A percentile compares a stretch with the other conserved stretches of the same genome.
These are phyloP conservation scores for Pythium utonaiense DNA, from an alignment of 352 stramenopile genomes.

Conservation along the genomic window DNA sequence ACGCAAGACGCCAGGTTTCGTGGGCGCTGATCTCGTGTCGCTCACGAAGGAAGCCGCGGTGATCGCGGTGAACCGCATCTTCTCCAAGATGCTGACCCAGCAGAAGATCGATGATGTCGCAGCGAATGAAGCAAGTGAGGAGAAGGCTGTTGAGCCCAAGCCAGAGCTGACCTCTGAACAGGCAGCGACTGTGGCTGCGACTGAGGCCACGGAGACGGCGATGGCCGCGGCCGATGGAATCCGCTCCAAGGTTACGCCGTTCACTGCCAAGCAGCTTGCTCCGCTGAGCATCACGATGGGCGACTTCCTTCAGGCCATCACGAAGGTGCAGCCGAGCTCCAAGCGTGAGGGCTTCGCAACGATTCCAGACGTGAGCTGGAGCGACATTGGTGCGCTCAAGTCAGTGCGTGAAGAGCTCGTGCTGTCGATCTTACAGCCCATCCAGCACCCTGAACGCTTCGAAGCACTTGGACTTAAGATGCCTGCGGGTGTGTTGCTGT, in stretches of 20 bases:
- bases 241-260: slow-evolving; percentile 62
- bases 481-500: slow-evolving; percentile 96
- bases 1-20: slow-evolving; percentile 93
- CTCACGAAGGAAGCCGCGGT: slow-evolving; percentile 98
- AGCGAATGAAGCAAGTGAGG: background rate
- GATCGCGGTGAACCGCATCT: slow-evolving; percentile 97
- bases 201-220: background rate
- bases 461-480: slow-evolving; percentile 94
- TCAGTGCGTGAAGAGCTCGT: slow-evolving; percentile 95
- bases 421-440: slow-evolving; percentile 96
- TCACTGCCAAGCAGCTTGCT: slow-evolving; percentile 89
- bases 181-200: background rate
- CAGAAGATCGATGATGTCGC: slow-evolving; percentile 8
- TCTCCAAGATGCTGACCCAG: slow-evolving; percentile 70
- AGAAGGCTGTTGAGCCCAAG: slow-evolving; percentile 13
- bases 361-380: slow-evolving; percentile 97
- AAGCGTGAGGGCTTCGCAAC: slow-evolving; percentile 99
- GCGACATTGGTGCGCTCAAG: slow-evolving; percentile 94
- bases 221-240: slow-evolving; percentile 57
- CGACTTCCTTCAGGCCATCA: slow-evolving; percentile 95
- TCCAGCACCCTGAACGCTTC: slow-evolving; percentile 95
- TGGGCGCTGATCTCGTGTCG: slow-evolving; percentile 96
- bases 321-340: slow-evolving; percentile 97
- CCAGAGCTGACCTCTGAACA: background rate
- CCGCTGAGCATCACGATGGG: slow-evolving; percentile 94